Evolutionary conservation across 371 early-diverging fungal species (phyloP).

Genomic region (Mortierella sp.): DNA sequence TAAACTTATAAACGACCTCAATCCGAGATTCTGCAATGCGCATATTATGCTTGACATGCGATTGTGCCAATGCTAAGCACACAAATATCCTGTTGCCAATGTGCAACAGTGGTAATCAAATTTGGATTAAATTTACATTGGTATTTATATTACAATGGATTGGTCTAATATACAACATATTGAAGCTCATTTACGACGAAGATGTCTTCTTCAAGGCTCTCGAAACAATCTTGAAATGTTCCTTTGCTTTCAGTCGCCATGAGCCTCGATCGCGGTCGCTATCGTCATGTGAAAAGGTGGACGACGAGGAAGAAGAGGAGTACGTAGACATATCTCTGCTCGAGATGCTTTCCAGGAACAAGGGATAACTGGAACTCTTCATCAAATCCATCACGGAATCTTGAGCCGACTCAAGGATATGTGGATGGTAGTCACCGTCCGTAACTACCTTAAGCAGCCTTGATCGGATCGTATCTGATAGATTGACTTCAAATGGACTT

Average conservation of each 20-base stretch:
- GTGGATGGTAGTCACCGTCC: constrained; percentile 42
- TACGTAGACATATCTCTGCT: neutral
- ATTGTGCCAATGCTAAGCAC: no score
- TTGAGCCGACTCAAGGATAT: constrained; percentile 17
- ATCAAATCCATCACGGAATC: constrained; percentile 38
- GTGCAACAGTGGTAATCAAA: no score
- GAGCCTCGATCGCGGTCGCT: constrained; percentile 4
- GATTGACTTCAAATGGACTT: constrained; percentile 43
- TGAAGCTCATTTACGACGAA: neutral
- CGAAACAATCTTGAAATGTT: constrained; percentile 24
- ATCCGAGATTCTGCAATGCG: no score
- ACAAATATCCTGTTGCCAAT: no score
- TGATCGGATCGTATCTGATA: constrained; percentile 28
- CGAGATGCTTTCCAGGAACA: constrained; percentile 30
- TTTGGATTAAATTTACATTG: neutral
- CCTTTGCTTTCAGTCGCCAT: constrained; percentile 26
- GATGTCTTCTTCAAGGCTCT: constrained; percentile 19
- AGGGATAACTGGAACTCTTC: constrained; percentile 38
- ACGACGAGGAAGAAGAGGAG: constrained; percentile 11
- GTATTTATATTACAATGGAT: neutral
- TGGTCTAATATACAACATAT: neutral
- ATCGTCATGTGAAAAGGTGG: constrained; percentile 8
- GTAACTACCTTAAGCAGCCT: constrained; percentile 24
- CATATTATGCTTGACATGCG: no score
- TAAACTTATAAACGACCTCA: no score